These are phyloP conservation scores for Pythium vanterpoolii DNA, from an alignment of 352 stramenopile genomes.

Conservation along the genomic window DNA sequence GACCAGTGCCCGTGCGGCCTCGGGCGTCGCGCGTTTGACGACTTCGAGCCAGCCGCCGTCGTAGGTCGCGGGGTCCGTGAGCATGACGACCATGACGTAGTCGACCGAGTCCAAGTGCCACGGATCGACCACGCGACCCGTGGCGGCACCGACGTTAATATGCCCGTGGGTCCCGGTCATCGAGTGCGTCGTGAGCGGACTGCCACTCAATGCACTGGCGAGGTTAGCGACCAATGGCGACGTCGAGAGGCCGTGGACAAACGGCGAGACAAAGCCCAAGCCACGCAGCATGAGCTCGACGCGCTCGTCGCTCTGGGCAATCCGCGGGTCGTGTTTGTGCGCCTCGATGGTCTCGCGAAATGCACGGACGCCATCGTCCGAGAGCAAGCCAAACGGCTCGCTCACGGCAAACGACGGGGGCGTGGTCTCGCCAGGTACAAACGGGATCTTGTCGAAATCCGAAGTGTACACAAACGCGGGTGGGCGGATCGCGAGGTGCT, in stretches of 20 bases:
- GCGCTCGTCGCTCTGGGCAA: slow-evolving; percentile 23
- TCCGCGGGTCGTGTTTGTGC: slow-evolving; percentile 18
- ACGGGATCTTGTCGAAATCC: slow-evolving; percentile 21
- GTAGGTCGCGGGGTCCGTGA: slow-evolving; percentile 21
- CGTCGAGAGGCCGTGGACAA: slow-evolving; percentile 18
- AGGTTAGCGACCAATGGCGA: slow-evolving; percentile 12
- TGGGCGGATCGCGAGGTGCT: slow-evolving; percentile 16
- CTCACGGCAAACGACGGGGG: slow-evolving; percentile 19
- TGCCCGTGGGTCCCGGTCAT: slow-evolving; percentile 22
- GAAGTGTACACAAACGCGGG: slow-evolving; percentile 21
- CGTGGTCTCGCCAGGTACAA: slow-evolving; percentile 16
- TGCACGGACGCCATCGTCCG: slow-evolving; percentile 16
- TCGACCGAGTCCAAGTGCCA: slow-evolving; percentile 28
- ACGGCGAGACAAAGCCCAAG: slow-evolving; percentile 21
- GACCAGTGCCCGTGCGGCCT: slow-evolving; percentile 8
- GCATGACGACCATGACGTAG: slow-evolving; percentile 30
- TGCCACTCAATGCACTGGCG: slow-evolving; percentile 18
- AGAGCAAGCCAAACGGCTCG: slow-evolving; percentile 21
- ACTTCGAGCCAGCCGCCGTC: slow-evolving; percentile 22
- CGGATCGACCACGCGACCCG: slow-evolving; percentile 20
- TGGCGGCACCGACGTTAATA: slow-evolving; percentile 25
- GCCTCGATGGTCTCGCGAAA: slow-evolving; percentile 20
- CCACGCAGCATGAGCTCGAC: slow-evolving; percentile 27
- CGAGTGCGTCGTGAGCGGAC: slow-evolving; percentile 16
- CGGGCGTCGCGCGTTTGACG: slow-evolving; percentile 17